Conservation (phyloP, 805 yeast genomes). For the Cyberlindnera nakhonratchasimensis region DNA sequence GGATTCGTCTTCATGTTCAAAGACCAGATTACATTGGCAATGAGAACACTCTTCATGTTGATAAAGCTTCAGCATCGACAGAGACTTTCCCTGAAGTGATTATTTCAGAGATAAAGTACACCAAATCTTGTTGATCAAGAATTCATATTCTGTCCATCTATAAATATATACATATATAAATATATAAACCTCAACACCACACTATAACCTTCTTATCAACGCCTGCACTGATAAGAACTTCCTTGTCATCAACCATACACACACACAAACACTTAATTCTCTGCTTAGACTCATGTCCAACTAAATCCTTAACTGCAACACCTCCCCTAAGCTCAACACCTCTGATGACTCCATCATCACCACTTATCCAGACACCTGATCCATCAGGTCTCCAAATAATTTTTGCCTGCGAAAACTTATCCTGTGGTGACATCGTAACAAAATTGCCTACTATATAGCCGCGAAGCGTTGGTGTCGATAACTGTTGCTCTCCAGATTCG, state of each 20-base stretch:
- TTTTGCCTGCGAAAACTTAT: conserved; percentile 53
- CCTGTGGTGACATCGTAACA: conserved; percentile 61
- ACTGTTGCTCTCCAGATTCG: conserved; percentile 8
- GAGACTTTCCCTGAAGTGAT: conserved; percentile 1
- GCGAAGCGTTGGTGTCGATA: conserved; percentile 24
- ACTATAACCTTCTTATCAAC: conserved; percentile 37
- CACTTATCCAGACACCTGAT: conserved; percentile 59
- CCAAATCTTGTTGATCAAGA: background rate
- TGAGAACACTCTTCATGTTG: conserved; percentile 24
- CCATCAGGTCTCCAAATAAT: conserved; percentile 43
- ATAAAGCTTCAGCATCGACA: conserved; percentile 11
- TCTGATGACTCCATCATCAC: conserved; percentile 65
- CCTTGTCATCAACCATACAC: conserved; percentile 30
- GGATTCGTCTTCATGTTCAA: conserved; percentile 79
- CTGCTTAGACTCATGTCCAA: conserved; percentile 37
- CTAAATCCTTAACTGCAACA: conserved; percentile 32
- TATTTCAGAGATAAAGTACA: too few species aligned
- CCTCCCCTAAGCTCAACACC: conserved; percentile 52
- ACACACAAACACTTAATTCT: conserved; percentile 44
- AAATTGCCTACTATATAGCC: conserved; percentile 40
- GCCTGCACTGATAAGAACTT: conserved; percentile 47
- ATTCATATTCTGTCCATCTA: background rate
- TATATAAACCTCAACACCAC: conserved; percentile 26
- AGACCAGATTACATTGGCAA: conserved; percentile 24
- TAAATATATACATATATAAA: background rate